Conservation (phyloP, 768 basidiomycete species). For the Pleurotus eryngii region DNA sequence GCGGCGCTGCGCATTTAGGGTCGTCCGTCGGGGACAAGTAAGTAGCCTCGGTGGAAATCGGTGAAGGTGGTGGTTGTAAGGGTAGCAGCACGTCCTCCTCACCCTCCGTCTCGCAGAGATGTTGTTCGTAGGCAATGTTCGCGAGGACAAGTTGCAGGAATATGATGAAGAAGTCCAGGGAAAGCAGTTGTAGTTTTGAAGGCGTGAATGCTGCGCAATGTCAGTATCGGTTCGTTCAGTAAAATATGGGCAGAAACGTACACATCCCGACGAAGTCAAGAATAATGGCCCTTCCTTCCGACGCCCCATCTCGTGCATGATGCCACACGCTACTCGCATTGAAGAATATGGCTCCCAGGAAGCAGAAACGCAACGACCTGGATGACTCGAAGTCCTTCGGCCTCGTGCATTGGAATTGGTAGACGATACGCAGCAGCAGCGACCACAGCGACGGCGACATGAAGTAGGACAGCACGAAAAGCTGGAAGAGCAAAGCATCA, state of each 20-base stretch:
- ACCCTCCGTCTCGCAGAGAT: conserved; percentile 35
- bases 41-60: not conserved
- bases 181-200: conserved; percentile 62
- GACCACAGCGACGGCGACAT: conserved; percentile 64
- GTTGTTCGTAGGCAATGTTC: conserved; percentile 65
- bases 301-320: conserved; percentile 50
- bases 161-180: conserved; percentile 66
- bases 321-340: conserved; percentile 60
- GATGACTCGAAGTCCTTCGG: conserved; percentile 65
- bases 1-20: not conserved
- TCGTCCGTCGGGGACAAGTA: conserved; percentile 13
- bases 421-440: conserved; percentile 49
- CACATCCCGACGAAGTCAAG: conserved; percentile 81
- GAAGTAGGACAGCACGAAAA: conserved; percentile 76
- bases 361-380: conserved; percentile 68
- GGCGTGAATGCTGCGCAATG: conserved; percentile 36
- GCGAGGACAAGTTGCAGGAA: conserved; percentile 63
- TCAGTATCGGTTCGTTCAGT: conserved; percentile 1
- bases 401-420: conserved; percentile 64
- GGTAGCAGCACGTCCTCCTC: conserved; percentile 34
- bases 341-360: conserved; percentile 52
- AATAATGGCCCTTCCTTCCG: conserved; percentile 59
- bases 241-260: conserved; percentile 30
- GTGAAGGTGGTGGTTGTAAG: conserved; percentile 19
- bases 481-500: conserved; percentile 66